A percentile compares a stretch with the other conserved stretches of the same genome.
Conservation (phyloP, 1,284 basidiomycete species). For the Ganoderma sinense region DNA sequence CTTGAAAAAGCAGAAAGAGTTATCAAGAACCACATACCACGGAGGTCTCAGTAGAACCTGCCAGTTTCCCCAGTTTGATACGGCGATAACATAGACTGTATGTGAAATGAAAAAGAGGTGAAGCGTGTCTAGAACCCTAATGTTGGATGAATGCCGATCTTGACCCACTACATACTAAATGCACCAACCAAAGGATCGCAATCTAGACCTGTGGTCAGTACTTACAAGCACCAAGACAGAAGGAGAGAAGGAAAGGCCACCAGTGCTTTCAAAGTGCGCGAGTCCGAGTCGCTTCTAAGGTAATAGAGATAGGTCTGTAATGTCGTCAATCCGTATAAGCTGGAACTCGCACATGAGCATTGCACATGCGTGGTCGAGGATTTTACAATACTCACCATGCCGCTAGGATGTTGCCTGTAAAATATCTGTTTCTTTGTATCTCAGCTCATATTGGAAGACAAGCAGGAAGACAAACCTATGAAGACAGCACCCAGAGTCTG, state of each 20-base stretch:
- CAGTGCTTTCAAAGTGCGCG: conserved; percentile 5
- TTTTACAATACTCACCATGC: not conserved
- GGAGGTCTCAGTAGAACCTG: conserved; percentile 7
- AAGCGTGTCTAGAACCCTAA: conserved; percentile 22
- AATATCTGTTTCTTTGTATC: not conserved
- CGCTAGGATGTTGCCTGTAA: not conserved
- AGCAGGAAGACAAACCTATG: not conserved
- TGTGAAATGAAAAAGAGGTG: conserved; percentile 23
- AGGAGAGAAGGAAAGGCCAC: not conserved
- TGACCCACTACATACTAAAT: not conserved
- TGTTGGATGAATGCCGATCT: not conserved
- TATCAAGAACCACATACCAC: conserved; percentile 4
- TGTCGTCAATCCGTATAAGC: conserved; percentile 14
- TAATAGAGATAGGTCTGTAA: conserved; percentile 15
- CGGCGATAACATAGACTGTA: conserved; percentile 17
- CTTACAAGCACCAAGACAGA: not conserved
- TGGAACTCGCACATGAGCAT: not conserved
- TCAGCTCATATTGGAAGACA: not conserved
- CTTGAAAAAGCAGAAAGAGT: not conserved
- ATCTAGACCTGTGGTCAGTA: not conserved
- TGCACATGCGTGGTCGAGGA: not conserved
- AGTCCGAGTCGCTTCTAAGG: not conserved
- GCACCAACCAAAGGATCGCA: conserved; percentile 1
- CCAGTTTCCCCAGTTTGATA: conserved; percentile 15
- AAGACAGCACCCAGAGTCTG: not conserved